Evolutionary conservation across 345 rosid species (phyloP).

Genomic region (Trapa bicornis): DNA sequence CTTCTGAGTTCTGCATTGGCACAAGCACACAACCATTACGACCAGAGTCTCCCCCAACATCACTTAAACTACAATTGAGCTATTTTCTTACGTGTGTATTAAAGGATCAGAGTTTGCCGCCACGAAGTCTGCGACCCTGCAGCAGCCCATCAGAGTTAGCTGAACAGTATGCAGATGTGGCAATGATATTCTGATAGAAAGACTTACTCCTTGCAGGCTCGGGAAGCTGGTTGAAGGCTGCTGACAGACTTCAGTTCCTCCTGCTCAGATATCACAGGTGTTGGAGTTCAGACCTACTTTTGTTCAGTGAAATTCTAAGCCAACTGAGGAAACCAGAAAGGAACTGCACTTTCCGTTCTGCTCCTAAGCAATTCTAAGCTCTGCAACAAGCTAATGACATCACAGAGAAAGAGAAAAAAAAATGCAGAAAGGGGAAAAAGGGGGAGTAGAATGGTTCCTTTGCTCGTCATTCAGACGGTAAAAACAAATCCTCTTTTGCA

Average conservation of each 20-base stretch:
- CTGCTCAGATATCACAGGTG: conserved; percentile 22
- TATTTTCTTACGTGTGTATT: conserved; percentile 40
- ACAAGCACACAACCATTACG: neutral
- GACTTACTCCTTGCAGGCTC: conserved; percentile 81
- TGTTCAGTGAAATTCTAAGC: no score
- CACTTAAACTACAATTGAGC: neutral
- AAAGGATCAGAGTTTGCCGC: conserved; percentile 58
- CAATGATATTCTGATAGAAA: neutral
- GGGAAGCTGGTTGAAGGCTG: conserved; percentile 56
- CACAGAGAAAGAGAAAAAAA: neutral
- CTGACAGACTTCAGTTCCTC: conserved; percentile 54
- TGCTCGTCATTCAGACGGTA: neutral
- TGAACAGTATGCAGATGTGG: neutral
- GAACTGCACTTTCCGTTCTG: neutral
- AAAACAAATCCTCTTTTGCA: neutral
- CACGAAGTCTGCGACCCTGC: conserved; percentile 68
- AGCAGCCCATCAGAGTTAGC: conserved; percentile 15
- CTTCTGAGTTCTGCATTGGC: conserved; percentile 34
- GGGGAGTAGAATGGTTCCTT: neutral
- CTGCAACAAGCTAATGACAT: neutral
- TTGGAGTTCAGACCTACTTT: neutral
- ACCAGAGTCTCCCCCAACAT: neutral
- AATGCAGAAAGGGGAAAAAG: neutral
- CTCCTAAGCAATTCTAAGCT: neutral
- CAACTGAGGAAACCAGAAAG: neutral